Conservation (phyloP, 139 green algal genomes). For the Chlorella sp. region DNA sequence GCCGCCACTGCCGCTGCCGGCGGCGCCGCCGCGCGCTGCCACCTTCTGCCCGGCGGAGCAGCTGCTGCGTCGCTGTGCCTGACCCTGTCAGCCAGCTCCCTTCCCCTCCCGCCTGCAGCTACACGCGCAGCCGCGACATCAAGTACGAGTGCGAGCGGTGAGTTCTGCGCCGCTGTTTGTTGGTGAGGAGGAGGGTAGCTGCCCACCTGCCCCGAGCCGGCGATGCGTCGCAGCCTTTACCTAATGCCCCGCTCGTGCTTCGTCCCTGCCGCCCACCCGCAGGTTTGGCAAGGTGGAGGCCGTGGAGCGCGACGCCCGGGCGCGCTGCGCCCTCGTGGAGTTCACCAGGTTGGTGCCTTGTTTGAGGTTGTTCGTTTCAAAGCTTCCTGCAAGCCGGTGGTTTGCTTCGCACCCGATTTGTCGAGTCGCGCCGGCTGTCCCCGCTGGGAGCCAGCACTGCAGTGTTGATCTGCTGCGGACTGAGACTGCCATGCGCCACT, state of each 20-base stretch:
- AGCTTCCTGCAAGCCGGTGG: too few relatives aligned
- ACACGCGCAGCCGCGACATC: conserved; percentile 3
- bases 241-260: too few relatives aligned
- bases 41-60: background rate
- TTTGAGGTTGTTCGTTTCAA: background rate
- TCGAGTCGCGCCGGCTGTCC: too few relatives aligned
- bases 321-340: conserved; percentile 61
- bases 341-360: conserved; percentile 58
- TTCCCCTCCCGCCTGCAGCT: background rate
- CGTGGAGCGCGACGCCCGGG: conserved; percentile 55
- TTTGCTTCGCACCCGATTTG: too few relatives aligned
- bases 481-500: background rate
- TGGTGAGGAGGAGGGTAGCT: too few relatives aligned
- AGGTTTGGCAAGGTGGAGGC: conserved; percentile 49
- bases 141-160: conserved; percentile 35
- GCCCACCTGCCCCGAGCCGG: too few relatives aligned
- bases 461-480: background rate
- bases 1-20: background rate
- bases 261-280: too few relatives aligned
- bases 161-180: too few relatives aligned
- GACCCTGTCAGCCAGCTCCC: too few relatives aligned
- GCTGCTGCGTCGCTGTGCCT: background rate
- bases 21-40: background rate
- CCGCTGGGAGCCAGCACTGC: background rate
- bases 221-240: too few relatives aligned